These are phyloP conservation scores for Henckelia pumila DNA, from an alignment of 257 asterid species.

Conservation along the genomic window DNA sequence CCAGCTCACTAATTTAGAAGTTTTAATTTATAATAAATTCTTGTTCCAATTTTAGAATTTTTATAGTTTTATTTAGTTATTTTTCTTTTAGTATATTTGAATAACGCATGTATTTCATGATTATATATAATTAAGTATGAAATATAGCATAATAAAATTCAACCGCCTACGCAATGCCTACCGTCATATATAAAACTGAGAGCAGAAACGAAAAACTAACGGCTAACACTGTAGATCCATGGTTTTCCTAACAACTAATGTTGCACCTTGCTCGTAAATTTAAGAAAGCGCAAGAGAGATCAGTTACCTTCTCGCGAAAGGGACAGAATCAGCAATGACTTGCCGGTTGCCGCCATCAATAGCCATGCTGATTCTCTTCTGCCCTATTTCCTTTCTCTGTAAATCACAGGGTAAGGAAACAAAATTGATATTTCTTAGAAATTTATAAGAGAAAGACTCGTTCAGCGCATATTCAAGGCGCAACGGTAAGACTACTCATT, in stretches of 20 bases:
- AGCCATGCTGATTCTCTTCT: conserved; percentile 26
- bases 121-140: no score
- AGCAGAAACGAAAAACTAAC: no score
- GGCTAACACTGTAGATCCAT: background rate
- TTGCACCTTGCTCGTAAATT: background rate
- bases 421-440: background rate
- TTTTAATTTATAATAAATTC: no score
- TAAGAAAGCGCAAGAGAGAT: background rate
- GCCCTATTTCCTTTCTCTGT: conserved; percentile 19
- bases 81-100: no score
- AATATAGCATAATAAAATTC: no score
- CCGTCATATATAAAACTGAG: no score
- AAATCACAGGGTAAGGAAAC: background rate
- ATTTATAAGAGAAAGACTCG: background rate
- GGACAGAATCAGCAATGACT: conserved; percentile 32
- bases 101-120: no score
- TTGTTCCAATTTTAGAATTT: no score
- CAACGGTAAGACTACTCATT: background rate
- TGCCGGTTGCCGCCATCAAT: conserved; percentile 33
- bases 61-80: no score
- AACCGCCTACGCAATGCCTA: no score
- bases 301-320: conserved; percentile 56
- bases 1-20: no score
- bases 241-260: background rate
- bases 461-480: background rate